Evolutionary conservation across 2,329 filamentous ascomycete species (phyloP).

Genomic region (Domatiomyces catenatus): DNA sequence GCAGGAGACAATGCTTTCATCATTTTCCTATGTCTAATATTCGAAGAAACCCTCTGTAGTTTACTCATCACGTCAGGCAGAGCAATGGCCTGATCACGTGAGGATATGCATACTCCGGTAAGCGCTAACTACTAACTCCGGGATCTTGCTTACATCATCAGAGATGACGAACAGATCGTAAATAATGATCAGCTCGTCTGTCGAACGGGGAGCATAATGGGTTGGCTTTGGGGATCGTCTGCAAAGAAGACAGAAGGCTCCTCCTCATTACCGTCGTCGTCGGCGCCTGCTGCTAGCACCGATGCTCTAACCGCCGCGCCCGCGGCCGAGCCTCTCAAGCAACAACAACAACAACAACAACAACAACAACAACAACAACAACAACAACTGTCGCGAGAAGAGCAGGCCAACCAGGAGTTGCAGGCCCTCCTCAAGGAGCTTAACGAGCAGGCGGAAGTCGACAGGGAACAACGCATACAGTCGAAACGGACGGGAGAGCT

Average conservation of each 20-base stretch:
- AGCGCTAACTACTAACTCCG: neutral
- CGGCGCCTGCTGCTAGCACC: neutral
- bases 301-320: conserved; percentile 1
- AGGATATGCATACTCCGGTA: no score
- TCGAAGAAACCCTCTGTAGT: neutral
- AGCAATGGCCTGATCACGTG: neutral
- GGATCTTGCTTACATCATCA: neutral
- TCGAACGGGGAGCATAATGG: neutral
- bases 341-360: conserved; percentile 11
- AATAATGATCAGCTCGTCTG: neutral
- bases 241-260: neutral
- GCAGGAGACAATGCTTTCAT: neutral
- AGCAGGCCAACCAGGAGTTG: conserved; percentile 40
- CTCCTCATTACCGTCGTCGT: neutral
- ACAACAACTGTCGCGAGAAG: conserved; percentile 25
- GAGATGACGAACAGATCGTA: neutral
- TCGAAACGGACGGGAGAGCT: conserved; percentile 1
- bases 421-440: conserved; percentile 37
- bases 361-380: conserved; percentile 18
- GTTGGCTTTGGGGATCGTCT: neutral
- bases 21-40: neutral
- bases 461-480: conserved; percentile 3
- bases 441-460: conserved; percentile 19
- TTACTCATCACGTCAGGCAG: neutral
- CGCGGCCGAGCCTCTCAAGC: conserved; percentile 12